These are phyloP conservation scores for Dactylellina leptospora DNA, from an alignment of 2,329 filamentous ascomycete species.

Conservation along the genomic window DNA sequence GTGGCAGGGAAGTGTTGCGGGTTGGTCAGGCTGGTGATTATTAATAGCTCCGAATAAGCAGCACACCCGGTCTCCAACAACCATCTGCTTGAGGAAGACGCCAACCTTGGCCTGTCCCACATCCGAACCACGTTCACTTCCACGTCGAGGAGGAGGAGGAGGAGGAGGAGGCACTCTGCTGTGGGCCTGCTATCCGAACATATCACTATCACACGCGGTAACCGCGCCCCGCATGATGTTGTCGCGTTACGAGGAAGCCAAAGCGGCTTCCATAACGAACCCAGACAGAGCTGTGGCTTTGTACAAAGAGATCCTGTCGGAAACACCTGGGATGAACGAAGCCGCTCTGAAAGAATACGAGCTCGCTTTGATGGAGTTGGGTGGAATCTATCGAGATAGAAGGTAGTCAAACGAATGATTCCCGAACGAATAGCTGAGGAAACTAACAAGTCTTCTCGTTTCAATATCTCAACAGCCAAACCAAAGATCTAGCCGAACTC, in stretches of 20 bases:
- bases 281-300: conserved; percentile 83
- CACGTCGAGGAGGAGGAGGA: too few species aligned
- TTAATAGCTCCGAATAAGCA: too few species aligned
- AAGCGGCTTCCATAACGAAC: conserved; percentile 81
- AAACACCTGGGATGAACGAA: conserved; percentile 84
- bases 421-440: neutral
- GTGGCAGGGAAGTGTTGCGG: too few species aligned
- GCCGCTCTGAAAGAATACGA: conserved; percentile 91
- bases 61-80: too few species aligned
- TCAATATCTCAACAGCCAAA: conserved; percentile 61
- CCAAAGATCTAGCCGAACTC: conserved; percentile 85
- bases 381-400: conserved; percentile 90
- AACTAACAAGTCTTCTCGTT: conserved; percentile 8
- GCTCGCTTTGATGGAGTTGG: conserved; percentile 83
- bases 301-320: conserved; percentile 89
- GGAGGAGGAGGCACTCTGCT: too few species aligned
- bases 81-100: too few species aligned
- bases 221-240: conserved; percentile 57
- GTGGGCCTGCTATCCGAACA: neutral
- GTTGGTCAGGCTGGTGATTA: too few species aligned
- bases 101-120: too few species aligned
- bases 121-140: too few species aligned
- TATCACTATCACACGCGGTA: neutral
- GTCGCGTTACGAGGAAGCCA: conserved; percentile 83
- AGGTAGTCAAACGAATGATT: conserved; percentile 67